Evolutionary conservation across 2,329 filamentous ascomycete genomes (phyloP), one percentile per base, ranked within the genome.

Genomic region (Penicillium digitatum): DNA sequence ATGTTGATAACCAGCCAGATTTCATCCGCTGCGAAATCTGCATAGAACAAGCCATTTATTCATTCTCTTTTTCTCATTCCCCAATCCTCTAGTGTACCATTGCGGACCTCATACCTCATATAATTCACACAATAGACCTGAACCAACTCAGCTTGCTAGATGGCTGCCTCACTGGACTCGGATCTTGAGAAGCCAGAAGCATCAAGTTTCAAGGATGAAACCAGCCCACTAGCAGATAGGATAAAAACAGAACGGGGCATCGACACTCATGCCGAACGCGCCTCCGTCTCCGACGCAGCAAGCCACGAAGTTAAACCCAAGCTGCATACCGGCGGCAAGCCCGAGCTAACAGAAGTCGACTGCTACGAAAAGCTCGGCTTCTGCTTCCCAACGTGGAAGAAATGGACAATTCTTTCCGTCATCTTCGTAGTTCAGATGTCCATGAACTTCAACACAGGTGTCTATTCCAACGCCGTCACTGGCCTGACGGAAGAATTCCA

Each of bases 361-460:
- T 87, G 84, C 70, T 85, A 84, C 69, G 77, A 81, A 12, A 79
- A 87, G 63, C 77, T 89, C 1, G 85, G 84, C 45, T 88, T 79
- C 66, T 75, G 75, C 29, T 88, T 82, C 57, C 73, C 85, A 0
- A 66, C 56, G 5, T 79, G 75, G 76, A 87, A 86, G 75, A 89
- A 89, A 75, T 89, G 87, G 87, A 82, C 76, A 61, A 87, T 89
- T 62, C 78, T 89, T 47, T 82, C 80, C 18, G 80, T 89, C 68
- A 87, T 89, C 69, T 89, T 89, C 76, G 74, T 83, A 11, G 86
- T 89, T 5, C 87, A 89, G 67, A 83, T 87, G 16, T 89, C 87
- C 8, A 89, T 89, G 87, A 89, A 89, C 76, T 88, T 89, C 77
- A 89, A 89, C 75, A 87, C 86, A 3, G 86, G 83, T 48, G 79